A percentile compares a stretch with the other conserved stretches of the same genome.
These are phyloP conservation scores for Citrus mangshanensis DNA, from an alignment of 345 rosid species.

Conservation along the genomic window DNA sequence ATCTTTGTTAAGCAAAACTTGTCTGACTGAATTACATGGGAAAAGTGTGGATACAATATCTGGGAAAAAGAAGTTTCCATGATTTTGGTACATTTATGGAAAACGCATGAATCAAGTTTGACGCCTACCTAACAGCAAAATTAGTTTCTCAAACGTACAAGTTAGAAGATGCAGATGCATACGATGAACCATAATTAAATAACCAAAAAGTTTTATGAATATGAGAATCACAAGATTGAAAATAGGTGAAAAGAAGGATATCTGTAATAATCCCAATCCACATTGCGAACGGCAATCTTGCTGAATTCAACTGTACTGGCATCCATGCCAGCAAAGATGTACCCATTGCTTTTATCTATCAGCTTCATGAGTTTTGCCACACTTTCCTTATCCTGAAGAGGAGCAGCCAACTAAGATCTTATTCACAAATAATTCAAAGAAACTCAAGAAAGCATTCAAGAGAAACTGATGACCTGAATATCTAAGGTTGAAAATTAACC, in stretches of 20 bases:
- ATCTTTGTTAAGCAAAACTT: slow-evolving; percentile 44
- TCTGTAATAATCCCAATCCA: slow-evolving; percentile 88
- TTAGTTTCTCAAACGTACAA: neutral
- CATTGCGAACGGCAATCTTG: slow-evolving; percentile 74
- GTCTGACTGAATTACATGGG: neutral
- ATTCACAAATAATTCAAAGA: slow-evolving; percentile 1
- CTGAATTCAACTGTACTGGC: slow-evolving; percentile 86
- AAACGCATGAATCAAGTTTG: neutral
- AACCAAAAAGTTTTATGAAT: neutral
- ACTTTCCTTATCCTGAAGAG: slow-evolving; percentile 79
- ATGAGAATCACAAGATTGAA: neutral
- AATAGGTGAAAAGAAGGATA: slow-evolving; percentile 49
- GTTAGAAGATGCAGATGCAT: neutral
- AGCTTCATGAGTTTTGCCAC: slow-evolving; percentile 71
- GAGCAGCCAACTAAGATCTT: neutral
- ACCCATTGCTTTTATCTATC: slow-evolving; percentile 87
- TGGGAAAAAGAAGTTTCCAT: neutral
- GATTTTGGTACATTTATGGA: neutral
- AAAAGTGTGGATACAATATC: neutral
- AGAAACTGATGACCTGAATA: slow-evolving; percentile 60
- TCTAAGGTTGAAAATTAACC: slow-evolving; percentile 80
- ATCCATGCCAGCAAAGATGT: slow-evolving; percentile 72
- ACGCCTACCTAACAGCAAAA: neutral
- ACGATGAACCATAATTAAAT: neutral
- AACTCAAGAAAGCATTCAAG: neutral